Evolutionary conservation across 441 rosid genomes (phyloP), one percentile per base, ranked within the genome.

Genomic region (Dalechampia spathulata): DNA sequence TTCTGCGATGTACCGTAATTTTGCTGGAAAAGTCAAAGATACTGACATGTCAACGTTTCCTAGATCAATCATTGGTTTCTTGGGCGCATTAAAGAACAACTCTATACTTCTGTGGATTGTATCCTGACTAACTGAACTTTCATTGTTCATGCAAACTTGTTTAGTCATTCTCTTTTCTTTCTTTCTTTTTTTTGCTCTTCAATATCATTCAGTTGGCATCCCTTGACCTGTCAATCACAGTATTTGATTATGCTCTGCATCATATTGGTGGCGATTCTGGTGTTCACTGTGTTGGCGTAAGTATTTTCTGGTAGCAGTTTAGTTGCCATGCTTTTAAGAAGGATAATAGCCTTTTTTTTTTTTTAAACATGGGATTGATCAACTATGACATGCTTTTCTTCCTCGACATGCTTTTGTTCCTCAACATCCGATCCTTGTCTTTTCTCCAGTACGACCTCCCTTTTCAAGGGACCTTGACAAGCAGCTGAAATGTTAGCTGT

Each of bases 221-320:
- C 77, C 89, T 83, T 76, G 77, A 83, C 77, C 39, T 62, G 20
- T 63, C 38, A 20, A 63, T 67, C 61, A 59, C 78, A 91, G 96
- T 91, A 87, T 75, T 75, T 87, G 65, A 70, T 68, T 1, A 45
- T 82, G 80, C 74, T 91, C 68, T 77, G 85, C 76, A 59, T 84
- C 38, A 70, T 83, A 61, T 75, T 91, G 78, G 74, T 91, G 21
- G 93, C 79, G 5, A 86, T 91, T 65, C 86, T 86, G 61, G 79
- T 86, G 27, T 91, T 91, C 71, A 91, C 98, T 0, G 96, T 91
- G 12, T 62, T 87, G 69, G 98, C 95, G 95, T 91, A 87, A 87
- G 95, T 78, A 70, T 58, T 55, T 52, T 42, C 10, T n/a, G n/a
- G 8, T 30, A 30, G 5, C 8, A 8, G 34, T 30, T 30, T 30